Evolutionary conservation across 2,329 filamentous ascomycete species (phyloP).

Genomic region (Botrytis aclada): DNA sequence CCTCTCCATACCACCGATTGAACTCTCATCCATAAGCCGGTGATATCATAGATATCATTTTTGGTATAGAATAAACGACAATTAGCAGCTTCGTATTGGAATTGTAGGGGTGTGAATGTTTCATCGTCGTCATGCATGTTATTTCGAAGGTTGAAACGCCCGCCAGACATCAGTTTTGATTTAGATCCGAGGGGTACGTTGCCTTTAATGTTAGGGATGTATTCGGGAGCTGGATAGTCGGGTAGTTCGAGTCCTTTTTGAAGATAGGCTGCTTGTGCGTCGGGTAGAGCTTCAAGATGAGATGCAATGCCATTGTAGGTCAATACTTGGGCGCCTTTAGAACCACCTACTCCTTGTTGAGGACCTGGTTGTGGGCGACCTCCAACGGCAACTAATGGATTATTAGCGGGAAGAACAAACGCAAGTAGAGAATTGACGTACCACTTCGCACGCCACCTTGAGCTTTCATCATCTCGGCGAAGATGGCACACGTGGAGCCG

Average conservation of each 20-base stretch:
- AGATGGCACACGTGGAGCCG: constrained; percentile 57
- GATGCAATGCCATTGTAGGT: not conserved
- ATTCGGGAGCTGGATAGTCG: constrained; percentile 33
- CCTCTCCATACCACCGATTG: constrained; percentile 42
- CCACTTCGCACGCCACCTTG: constrained; percentile 35
- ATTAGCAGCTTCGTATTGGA: constrained; percentile 58
- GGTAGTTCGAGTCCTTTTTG: constrained; percentile 17
- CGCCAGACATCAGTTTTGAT: not conserved
- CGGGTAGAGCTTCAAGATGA: not conserved
- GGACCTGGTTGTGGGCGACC: constrained; percentile 52
- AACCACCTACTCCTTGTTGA: constrained; percentile 63
- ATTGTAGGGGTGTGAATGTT: constrained; percentile 50
- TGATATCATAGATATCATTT: constrained; percentile 40
- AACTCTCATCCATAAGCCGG: constrained; percentile 49
- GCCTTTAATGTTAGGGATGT: constrained; percentile 37
- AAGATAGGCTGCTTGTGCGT: constrained; percentile 4
- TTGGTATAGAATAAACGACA: constrained; percentile 59
- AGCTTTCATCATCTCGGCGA: constrained; percentile 52
- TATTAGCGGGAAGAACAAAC: not conserved
- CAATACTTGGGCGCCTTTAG: constrained; percentile 50
- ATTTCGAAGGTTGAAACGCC: constrained; percentile 32
- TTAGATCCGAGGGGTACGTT: not conserved
- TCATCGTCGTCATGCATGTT: constrained; percentile 35
- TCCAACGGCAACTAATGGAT: constrained; percentile 49
- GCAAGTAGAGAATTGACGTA: not conserved